Evolutionary conservation across 2,329 filamentous ascomycete genomes (phyloP).

Genomic region (Hypoxylon sp.): DNA sequence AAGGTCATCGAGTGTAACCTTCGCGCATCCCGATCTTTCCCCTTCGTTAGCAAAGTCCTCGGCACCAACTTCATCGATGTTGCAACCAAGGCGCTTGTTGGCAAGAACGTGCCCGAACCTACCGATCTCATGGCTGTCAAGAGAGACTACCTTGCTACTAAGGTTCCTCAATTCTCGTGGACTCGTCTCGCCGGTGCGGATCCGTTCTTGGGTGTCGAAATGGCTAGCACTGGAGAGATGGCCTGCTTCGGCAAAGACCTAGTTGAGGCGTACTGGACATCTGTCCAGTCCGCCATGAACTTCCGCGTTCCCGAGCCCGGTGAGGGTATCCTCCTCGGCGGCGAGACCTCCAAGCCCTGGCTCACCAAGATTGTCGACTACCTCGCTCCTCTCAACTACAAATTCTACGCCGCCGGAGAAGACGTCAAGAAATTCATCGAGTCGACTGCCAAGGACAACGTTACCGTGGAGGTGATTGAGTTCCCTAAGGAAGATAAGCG

Average conservation of each 20-base stretch:
- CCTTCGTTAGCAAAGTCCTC: slow-evolving; percentile 97
- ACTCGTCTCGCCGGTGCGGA: slow-evolving; percentile 97
- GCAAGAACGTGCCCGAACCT: slow-evolving; percentile 84
- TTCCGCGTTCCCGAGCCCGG: slow-evolving; percentile 96
- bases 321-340: slow-evolving; percentile 94
- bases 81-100: slow-evolving; percentile 91
- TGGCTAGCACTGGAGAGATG: slow-evolving; percentile 97
- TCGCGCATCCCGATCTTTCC: slow-evolving; percentile 96
- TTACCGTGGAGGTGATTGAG: slow-evolving; percentile 89
- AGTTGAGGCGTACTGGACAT: slow-evolving; percentile 97
- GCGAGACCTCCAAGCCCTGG: slow-evolving; percentile 78
- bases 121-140: slow-evolving; percentile 89
- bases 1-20: slow-evolving; percentile 99
- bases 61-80: slow-evolving; percentile 97
- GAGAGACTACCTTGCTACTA: slow-evolving; percentile 94
- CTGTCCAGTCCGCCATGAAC: slow-evolving; percentile 98
- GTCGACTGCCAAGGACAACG: slow-evolving; percentile 72
- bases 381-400: slow-evolving; percentile 90
- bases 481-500: slow-evolving; percentile 98
- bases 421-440: slow-evolving; percentile 89
- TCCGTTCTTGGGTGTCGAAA: slow-evolving; percentile 97
- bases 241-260: slow-evolving; percentile 98
- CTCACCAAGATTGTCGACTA: slow-evolving; percentile 87
- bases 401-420: slow-evolving; percentile 86
- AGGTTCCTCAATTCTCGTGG: slow-evolving; percentile 99